A percentile compares a stretch with the other conserved stretches of the same genome.
Conservation (phyloP, 305 asterid species). For the Galium porrigens region DNA sequence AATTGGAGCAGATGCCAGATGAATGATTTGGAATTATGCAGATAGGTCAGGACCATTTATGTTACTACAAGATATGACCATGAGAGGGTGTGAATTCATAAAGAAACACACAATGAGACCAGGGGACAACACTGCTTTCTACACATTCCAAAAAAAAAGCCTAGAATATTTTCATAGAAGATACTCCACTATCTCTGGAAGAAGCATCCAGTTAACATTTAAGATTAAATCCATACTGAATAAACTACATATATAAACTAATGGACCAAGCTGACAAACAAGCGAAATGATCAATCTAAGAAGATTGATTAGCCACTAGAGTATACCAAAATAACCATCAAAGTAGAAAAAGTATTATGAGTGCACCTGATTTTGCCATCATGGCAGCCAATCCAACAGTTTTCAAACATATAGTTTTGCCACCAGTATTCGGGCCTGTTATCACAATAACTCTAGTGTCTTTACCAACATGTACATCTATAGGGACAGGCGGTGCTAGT, state of each 20-base stretch:
- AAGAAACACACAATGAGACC: background rate
- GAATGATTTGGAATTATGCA: background rate
- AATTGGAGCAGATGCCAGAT: background rate
- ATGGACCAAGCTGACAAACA: constrained; percentile 2
- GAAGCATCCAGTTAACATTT: background rate
- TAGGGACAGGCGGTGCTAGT: constrained; percentile 71
- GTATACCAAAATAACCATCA: constrained; percentile 2
- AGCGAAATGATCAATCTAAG: background rate
- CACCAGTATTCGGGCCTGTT: constrained; percentile 98
- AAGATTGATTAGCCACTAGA: background rate
- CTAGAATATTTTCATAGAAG: background rate
- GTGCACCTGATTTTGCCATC: constrained; percentile 97
- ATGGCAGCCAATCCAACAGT: constrained; percentile 89
- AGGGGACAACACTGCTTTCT: background rate
- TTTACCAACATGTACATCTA: constrained; percentile 48
- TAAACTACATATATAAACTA: background rate
- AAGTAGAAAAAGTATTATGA: constrained; percentile 10
- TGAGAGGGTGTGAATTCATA: background rate
- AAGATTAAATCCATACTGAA: background rate
- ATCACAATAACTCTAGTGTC: constrained; percentile 61
- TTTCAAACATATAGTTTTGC: constrained; percentile 92
- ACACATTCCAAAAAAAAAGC: background rate
- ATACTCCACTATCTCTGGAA: too few relatives aligned
- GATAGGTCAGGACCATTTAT: background rate
- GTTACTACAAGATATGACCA: background rate